phyloP scores from a whole-genome alignment of 371 early-diverging fungal genomes.

The Saksenaea oblongispora region DNA sequence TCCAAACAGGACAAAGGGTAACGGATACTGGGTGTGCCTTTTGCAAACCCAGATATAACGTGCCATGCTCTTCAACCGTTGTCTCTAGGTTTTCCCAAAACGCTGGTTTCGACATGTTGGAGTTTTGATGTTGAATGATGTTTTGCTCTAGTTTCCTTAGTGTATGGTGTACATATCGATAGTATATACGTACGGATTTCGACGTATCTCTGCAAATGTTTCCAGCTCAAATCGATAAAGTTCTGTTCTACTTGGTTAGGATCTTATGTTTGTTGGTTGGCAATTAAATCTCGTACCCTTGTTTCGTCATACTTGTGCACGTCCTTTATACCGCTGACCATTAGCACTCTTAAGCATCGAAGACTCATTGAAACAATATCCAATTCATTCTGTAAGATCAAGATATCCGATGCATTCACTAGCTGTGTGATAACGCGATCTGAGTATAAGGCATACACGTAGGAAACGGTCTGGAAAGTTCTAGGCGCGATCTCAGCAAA shows the following conservation, averaged over 20 bases:
- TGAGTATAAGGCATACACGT: conserved; percentile 58
- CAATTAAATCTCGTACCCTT: conserved; percentile 24
- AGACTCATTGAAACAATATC: conserved; percentile 59
- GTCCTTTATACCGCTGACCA: conserved; percentile 76
- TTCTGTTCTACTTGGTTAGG: conserved; percentile 18
- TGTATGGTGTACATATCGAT: background rate
- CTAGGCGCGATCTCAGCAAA: conserved; percentile 71
- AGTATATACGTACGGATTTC: conserved; percentile 43
- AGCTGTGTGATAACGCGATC: conserved; percentile 27
- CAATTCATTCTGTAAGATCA: conserved; percentile 25
- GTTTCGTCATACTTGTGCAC: conserved; percentile 65
- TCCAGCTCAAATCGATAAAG: conserved; percentile 52
- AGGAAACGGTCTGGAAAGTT: conserved; percentile 60
- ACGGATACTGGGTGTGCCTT: conserved; percentile 73
- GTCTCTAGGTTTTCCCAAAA: conserved; percentile 36
- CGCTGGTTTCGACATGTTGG: background rate
- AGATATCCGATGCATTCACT: conserved; percentile 5
- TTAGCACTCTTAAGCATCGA: conserved; percentile 72
- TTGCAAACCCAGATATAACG: conserved; percentile 77
- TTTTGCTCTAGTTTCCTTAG: background rate
- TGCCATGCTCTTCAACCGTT: conserved; percentile 76
- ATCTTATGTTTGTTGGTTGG: background rate
- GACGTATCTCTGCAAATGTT: conserved; percentile 64
- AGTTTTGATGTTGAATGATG: conserved; percentile 10
- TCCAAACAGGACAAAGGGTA: conserved; percentile 63